These are phyloP conservation scores for Fusarium odoratissimum DNA, from an alignment of 2,329 filamentous ascomycete genomes.

Conservation along the genomic window DNA sequence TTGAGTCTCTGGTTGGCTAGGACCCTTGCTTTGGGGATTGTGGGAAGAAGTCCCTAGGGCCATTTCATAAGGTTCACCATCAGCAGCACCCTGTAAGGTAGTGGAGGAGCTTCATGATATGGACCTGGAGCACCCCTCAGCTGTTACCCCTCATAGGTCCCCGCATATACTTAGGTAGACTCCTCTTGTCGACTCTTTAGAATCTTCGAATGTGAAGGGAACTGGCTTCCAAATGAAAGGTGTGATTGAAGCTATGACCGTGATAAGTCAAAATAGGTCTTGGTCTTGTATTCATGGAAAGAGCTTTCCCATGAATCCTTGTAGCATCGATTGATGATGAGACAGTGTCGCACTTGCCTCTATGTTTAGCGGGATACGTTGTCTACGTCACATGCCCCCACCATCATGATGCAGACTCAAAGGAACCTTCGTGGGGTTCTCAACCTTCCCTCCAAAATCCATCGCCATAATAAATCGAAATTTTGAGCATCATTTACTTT, in stretches of 20 bases:
- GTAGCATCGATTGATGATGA: neutral
- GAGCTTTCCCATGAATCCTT: neutral
- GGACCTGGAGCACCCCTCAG: neutral
- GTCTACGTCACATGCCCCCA: constrained; percentile 38
- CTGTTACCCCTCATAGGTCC: constrained; percentile 1
- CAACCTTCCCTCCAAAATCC: neutral
- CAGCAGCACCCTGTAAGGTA: neutral
- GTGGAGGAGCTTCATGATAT: neutral
- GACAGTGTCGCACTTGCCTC: neutral
- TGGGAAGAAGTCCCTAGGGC: neutral
- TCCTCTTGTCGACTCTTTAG: neutral
- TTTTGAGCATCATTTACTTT: constrained; percentile 1
- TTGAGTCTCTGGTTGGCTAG: constrained; percentile 22
- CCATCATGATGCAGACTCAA: constrained; percentile 5
- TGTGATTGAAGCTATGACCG: neutral
- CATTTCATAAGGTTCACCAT: constrained; percentile 7
- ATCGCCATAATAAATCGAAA: neutral
- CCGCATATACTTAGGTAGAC: neutral
- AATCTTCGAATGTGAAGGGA: neutral
- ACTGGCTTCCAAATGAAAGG: neutral
- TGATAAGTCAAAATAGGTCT: neutral
- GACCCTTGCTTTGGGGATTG: constrained; percentile 1
- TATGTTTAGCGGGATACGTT: neutral
- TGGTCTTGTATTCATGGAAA: neutral
- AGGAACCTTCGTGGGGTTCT: constrained; percentile 4